Evolutionary conservation across 139 green algal species (phyloP).

Genomic region (Chlamydomonas sp.): DNA sequence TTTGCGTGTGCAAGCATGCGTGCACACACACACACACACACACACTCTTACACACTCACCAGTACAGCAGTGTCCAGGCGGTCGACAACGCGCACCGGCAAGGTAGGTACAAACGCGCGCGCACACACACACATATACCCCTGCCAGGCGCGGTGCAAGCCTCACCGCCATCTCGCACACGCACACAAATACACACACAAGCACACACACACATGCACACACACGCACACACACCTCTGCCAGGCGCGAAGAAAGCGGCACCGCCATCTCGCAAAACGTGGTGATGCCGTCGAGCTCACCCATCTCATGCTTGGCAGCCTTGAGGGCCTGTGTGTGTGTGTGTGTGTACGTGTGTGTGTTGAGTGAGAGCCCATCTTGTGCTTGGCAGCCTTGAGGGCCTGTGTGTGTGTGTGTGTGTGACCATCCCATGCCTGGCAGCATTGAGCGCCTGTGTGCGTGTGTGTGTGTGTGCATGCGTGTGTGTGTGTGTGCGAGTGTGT

Average conservation of each 20-base stretch:
- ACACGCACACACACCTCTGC: too few species aligned
- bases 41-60: too few species aligned
- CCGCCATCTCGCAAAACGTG: conserved; percentile 84
- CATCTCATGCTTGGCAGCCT: conserved; percentile 24
- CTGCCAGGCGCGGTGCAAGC: too few species aligned
- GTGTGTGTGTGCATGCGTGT: too few species aligned
- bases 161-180: too few species aligned
- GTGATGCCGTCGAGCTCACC: conserved; percentile 72
- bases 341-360: too few species aligned
- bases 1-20: not conserved
- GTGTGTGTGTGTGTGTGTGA: too few species aligned
- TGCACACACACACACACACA: conserved; percentile 8
- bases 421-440: conserved; percentile 29
- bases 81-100: not conserved
- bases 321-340: conserved; percentile 38
- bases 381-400: conserved; percentile 28
- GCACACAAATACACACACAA: too few species aligned
- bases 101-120: conserved; percentile 3
- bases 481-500: too few species aligned
- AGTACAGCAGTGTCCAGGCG: too few species aligned
- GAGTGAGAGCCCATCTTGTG: conserved; percentile 46
- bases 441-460: conserved; percentile 36
- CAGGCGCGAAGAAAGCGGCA: conserved; percentile 71
- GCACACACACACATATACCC: too few species aligned
- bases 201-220: too few species aligned